Base-by-base conservation (phyloP, 148 eudicot species). In the Diospyros lotus region DNA sequence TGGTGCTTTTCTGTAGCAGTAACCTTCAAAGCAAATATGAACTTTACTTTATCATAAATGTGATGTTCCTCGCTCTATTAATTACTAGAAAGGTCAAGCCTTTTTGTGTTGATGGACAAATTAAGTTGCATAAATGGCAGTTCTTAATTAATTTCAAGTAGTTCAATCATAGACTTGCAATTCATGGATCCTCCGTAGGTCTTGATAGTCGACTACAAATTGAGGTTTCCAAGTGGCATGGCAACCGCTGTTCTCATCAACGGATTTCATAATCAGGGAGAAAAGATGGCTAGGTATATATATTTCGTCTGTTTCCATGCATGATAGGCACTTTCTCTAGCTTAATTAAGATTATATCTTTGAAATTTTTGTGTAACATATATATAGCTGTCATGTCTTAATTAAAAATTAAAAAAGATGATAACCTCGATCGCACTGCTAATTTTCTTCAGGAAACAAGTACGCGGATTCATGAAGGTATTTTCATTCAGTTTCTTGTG, bases 401-500 rank as follows among this genome's bases (percentile, higher is more conserved):
- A n/a, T 15, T 4, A 28, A 15, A 2, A 39, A n/a, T 15, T 4
- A 28, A 15, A 2, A 0, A 13, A 18, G 2, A 5, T 38, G 4
- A 3, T 1, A n/a, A 60, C 1, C 8, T 40, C 43, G 2, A 12
- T 61, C 14, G 9, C 28, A 28, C 28, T 28, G 0, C 28, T 45
- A 58, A 64, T 63, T 38, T 74, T 28, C 28, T 28, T 68, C 84
- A 91, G 97, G 84, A 80, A 91, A 79, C 97, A 88, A 76, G 89
- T 89, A 8, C 62, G 54, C 12, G 84, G 87, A 8, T 87, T 91
- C 76, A 42, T 75, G 69, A 87, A 80, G 80, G 83, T 70, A 58
- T 89, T 87, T 63, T 86, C 84, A 8, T 10, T 77, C n/a, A 91
- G 97, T 79, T 86, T 89, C 82, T 38, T 86, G 4, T 91, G 97